Evolutionary conservation across 305 asterid genomes (phyloP).

Genomic region (Rubia tinctorum): DNA sequence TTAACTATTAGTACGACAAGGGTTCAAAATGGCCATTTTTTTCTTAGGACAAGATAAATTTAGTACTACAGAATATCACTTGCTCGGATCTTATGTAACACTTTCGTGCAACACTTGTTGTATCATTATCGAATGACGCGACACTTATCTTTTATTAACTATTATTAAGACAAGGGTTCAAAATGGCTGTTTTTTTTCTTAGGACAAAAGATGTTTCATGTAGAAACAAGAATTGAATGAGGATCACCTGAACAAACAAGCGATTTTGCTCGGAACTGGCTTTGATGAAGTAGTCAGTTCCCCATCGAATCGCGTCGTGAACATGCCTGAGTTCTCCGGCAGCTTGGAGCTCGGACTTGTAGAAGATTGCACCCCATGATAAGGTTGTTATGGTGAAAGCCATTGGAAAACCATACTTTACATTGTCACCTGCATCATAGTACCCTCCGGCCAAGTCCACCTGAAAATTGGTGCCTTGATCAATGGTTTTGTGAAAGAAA

Average conservation of each 20-base stretch:
- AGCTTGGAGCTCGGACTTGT: conserved; percentile 38
- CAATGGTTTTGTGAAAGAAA: background rate
- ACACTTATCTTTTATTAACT: too few relatives aligned
- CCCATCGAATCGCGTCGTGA: conserved; percentile 58
- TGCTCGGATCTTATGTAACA: too few relatives aligned
- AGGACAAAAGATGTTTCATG: too few relatives aligned
- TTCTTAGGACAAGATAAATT: too few relatives aligned
- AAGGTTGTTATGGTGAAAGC: conserved; percentile 77
- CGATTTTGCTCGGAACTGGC: conserved; percentile 39
- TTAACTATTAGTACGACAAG: too few relatives aligned
- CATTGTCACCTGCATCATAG: conserved; percentile 88
- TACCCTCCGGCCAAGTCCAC: conserved; percentile 88
- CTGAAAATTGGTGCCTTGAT: conserved; percentile 23
- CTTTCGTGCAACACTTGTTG: too few relatives aligned
- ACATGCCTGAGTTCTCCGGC: conserved; percentile 61
- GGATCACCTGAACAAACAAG: conserved; percentile 57
- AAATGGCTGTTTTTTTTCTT: too few relatives aligned
- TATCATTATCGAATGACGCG: too few relatives aligned
- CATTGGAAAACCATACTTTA: conserved; percentile 75
- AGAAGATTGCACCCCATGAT: conserved; percentile 61
- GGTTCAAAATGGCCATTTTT: too few relatives aligned
- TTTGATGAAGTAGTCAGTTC: conserved; percentile 65
- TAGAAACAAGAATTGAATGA: too few relatives aligned
- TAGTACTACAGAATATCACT: too few relatives aligned
- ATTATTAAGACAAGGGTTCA: too few relatives aligned